Conservation (phyloP, 1,284 basidiomycete genomes). For the Ceratobasidium sp. region DNA sequence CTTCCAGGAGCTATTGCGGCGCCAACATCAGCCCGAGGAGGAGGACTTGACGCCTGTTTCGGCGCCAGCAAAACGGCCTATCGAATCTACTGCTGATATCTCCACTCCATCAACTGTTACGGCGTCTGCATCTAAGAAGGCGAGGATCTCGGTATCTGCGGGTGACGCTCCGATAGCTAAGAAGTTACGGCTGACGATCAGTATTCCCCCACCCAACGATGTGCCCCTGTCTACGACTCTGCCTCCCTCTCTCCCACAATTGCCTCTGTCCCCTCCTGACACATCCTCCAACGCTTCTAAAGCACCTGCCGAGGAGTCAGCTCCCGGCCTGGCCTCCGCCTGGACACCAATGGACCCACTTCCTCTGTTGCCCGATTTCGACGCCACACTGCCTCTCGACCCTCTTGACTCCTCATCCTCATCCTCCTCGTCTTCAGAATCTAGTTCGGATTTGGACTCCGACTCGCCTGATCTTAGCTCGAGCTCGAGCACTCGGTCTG, state of each 20-base stretch:
- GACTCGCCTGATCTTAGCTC: slow-evolving; percentile 40
- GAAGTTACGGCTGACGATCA: slow-evolving; percentile 38
- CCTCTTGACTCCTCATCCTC: slow-evolving; percentile 17
- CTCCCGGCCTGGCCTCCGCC: neutral
- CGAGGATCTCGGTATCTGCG: neutral
- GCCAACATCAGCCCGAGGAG: slow-evolving; percentile 26
- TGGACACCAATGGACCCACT: slow-evolving; percentile 5
- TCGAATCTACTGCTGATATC: neutral
- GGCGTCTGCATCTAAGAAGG: neutral
- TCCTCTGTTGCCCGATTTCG: slow-evolving; percentile 1
- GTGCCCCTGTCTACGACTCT: neutral
- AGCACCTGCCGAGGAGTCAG: neutral
- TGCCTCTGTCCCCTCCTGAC: slow-evolving; percentile 29
- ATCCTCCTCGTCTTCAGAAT: slow-evolving; percentile 25
- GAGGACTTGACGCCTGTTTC: neutral
- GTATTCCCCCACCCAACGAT: neutral
- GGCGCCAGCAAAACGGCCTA: slow-evolving; percentile 7
- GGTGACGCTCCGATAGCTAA: slow-evolving; percentile 16
- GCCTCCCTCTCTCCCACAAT: neutral
- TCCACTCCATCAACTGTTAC: neutral
- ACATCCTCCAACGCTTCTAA: slow-evolving; percentile 32
- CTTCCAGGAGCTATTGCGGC: slow-evolving; percentile 31
- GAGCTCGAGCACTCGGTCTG: slow-evolving; percentile 31
- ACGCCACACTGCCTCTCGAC: neutral
- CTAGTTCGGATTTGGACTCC: slow-evolving; percentile 22